Evolutionary conservation across 164 flowering plant species (phyloP).

Genomic region (Piper betle): DNA sequence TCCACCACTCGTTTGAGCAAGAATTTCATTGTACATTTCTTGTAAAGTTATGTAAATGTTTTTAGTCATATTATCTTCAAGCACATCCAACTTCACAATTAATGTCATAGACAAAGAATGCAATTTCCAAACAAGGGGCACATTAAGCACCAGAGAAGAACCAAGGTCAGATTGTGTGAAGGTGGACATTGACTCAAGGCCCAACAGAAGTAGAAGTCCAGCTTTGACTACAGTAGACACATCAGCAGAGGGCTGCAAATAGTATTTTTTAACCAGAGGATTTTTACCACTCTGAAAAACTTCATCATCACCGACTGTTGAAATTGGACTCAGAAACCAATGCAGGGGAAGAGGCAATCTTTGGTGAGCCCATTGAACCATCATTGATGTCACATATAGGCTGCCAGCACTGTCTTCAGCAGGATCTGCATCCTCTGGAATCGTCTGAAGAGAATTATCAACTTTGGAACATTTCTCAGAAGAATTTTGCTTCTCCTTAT

Average conservation of each 20-base stretch:
- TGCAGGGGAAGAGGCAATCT: slow-evolving; percentile 82
- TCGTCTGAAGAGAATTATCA: slow-evolving; percentile 41
- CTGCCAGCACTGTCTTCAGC: slow-evolving; percentile 12
- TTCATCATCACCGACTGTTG: slow-evolving; percentile 23
- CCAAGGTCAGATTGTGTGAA: slow-evolving; percentile 16
- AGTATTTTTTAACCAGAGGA: slow-evolving; percentile 5
- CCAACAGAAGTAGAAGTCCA: slow-evolving; percentile 76
- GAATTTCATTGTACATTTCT: slow-evolving; percentile 46
- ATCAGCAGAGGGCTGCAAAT: slow-evolving; percentile 12
- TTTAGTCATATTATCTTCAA: slow-evolving; percentile 64
- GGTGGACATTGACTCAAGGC: slow-evolving; percentile 54
- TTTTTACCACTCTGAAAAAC: slow-evolving; percentile 8
- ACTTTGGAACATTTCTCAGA: slow-evolving; percentile 10
- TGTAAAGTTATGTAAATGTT: slow-evolving; percentile 54
- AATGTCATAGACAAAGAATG: slow-evolving; percentile 66
- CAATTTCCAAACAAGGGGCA: slow-evolving; percentile 81
- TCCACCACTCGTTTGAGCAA: slow-evolving; percentile 28
- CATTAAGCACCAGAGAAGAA: slow-evolving; percentile 26
- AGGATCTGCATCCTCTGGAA: slow-evolving; percentile 51
- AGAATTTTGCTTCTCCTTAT: slow-evolving; percentile 11
- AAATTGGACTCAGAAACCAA: slow-evolving; percentile 86
- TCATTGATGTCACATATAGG: slow-evolving; percentile 17
- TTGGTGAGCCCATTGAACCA: slow-evolving; percentile 71
- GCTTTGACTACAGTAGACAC: slow-evolving; percentile 39
- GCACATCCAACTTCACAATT: slow-evolving; percentile 53